These are phyloP conservation scores for Xerocomellus chrysenteron DNA, from an alignment of 768 basidiomycete genomes.

Conservation along the genomic window DNA sequence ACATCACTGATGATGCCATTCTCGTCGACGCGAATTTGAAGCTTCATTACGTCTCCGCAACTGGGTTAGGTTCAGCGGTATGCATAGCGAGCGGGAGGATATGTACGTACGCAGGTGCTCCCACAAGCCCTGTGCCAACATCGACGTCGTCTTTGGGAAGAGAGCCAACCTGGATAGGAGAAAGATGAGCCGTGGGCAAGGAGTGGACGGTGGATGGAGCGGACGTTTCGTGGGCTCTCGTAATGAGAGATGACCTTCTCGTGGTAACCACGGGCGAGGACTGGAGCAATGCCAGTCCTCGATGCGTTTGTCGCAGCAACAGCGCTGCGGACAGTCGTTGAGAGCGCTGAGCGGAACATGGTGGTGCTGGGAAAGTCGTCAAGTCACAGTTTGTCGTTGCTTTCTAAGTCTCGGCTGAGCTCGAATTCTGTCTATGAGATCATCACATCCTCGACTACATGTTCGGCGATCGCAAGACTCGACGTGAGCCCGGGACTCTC, in stretches of 20 bases:
- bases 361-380: constrained; percentile 35
- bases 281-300: constrained; percentile 45
- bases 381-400: not conserved
- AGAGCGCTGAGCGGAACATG: constrained; percentile 70
- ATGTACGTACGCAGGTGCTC: constrained; percentile 84
- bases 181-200: constrained; percentile 50
- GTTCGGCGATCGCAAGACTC: constrained; percentile 82
- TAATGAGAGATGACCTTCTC: constrained; percentile 98
- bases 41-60: constrained; percentile 98
- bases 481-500: constrained; percentile 92
- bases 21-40: constrained; percentile 96
- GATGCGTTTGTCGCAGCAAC: constrained; percentile 44
- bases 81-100: constrained; percentile 3
- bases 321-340: constrained; percentile 47
- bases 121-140: constrained; percentile 97
- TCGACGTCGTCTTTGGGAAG: constrained; percentile 88
- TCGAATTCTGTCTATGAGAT: constrained; percentile 9
- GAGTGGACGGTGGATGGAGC: constrained; percentile 40
- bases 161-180: constrained; percentile 76
- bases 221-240: constrained; percentile 93
- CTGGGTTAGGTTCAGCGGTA: constrained; percentile 41
- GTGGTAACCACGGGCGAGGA: constrained; percentile 75
- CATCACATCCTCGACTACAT: constrained; percentile 62
- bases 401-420: constrained; percentile 22
- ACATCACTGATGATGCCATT: constrained; percentile 95